Evolutionary conservation across 1,284 basidiomycete species (phyloP).

Genomic region (Prillingera fragicola): DNA sequence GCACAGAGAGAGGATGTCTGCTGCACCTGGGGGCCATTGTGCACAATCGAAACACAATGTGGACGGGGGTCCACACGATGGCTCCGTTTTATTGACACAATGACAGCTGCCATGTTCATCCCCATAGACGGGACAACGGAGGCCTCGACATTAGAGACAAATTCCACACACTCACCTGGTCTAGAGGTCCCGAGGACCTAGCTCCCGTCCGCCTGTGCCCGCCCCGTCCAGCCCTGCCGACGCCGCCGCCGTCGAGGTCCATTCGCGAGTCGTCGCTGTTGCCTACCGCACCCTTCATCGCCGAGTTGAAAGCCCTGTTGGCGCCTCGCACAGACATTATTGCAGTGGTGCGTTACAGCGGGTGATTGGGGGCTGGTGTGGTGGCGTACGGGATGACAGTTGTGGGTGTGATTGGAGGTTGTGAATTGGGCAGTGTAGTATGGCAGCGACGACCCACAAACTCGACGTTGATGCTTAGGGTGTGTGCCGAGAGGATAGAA

Average conservation of each 20-base stretch:
- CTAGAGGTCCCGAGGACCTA: constrained; percentile 28
- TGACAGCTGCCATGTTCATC: too few species aligned
- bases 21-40: too few species aligned
- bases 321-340: constrained; percentile 5
- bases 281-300: constrained; percentile 36
- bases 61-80: too few species aligned
- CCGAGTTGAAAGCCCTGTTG: constrained; percentile 11
- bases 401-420: neutral
- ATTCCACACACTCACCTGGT: constrained; percentile 43
- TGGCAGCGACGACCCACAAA: too few species aligned
- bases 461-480: neutral
- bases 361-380: neutral
- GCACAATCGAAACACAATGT: too few species aligned
- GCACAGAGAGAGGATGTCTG: too few species aligned
- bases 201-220: constrained; percentile 12
- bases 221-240: constrained; percentile 20
- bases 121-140: too few species aligned
- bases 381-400: neutral
- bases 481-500: neutral
- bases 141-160: too few species aligned
- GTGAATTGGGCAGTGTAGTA: too few species aligned
- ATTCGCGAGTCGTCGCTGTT: constrained; percentile 26
- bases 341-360: neutral
- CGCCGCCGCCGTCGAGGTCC: constrained; percentile 31
- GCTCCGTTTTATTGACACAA: too few species aligned